Conservation (phyloP, 345 rosid genomes). For the Pistacia vera region DNA sequence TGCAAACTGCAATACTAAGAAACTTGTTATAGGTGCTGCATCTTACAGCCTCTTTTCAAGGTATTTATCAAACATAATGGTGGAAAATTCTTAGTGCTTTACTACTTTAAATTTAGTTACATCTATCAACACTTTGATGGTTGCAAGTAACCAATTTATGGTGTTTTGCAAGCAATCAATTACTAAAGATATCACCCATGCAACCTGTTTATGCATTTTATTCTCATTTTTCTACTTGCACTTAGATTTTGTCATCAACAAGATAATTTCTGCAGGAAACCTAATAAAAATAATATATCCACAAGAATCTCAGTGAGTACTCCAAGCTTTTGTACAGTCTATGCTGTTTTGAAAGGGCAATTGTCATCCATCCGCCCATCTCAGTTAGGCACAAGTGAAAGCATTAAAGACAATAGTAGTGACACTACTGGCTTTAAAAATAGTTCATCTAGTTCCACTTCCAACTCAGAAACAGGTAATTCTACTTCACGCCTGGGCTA, state of each 20-base stretch:
- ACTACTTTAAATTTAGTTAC: too few species aligned
- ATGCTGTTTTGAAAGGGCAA: conserved; percentile 75
- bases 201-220: conserved; percentile 1
- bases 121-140: not conserved
- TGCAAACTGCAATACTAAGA: conserved; percentile 39
- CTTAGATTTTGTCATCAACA: not conserved
- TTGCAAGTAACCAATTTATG: not conserved
- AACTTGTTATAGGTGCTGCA: conserved; percentile 85
- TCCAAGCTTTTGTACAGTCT: conserved; percentile 78
- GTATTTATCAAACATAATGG: conserved; percentile 32
- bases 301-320: conserved; percentile 57
- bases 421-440: conserved; percentile 44
- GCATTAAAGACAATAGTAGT: conserved; percentile 48
- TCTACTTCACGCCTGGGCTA: not conserved
- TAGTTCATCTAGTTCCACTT: conserved; percentile 38
- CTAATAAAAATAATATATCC: conserved; percentile 56
- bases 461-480: conserved; percentile 55
- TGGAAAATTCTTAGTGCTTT: too few species aligned
- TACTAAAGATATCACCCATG: not conserved
- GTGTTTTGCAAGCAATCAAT: not conserved
- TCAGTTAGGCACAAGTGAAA: conserved; percentile 52
- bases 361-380: conserved; percentile 78
- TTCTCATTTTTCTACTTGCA: not conserved
- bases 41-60: conserved; percentile 61
- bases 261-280: conserved; percentile 45